Base-by-base conservation (phyloP, 805 yeast species). In the Yarrowia sp. region DNA sequence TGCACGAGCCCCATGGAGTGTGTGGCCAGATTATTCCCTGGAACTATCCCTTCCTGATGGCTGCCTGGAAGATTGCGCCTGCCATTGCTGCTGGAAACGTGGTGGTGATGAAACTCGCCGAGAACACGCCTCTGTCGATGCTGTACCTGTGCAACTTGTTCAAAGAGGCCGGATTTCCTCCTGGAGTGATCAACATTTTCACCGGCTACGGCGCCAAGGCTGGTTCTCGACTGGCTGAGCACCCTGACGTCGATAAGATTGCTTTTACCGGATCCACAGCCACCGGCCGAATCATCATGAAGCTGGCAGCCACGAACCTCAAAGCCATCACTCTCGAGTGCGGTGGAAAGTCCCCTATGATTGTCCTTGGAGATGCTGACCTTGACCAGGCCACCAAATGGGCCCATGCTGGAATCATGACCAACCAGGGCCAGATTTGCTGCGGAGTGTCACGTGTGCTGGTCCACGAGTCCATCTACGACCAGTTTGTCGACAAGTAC, bases 191-290 rank as follows among this genome's bases (percentile, higher is more conserved):
- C 72, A 90, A 89, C 79, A 85, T 91, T 52, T 78, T 90, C 69
- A 84, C 89, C 61, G 97, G 91, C 1, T 84, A 79, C 73, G 97
- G 97, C 66, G 82, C 87, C 58, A 79, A 84, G 67, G 84, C 82
- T 69, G 90, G 91, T 7, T 96, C 96, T 66, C 81, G 84, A 69
- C 78, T 91, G 71, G 86, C 92, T 2, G 72, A 79, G 11, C 95
- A 90, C 78, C 77, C 81, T 70, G 86, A 81, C 65, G 87, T 93
- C 75, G 88, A 89, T 81, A 92, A 93, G 84, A 84, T 93, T 75
- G 97, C 98, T 7, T 93, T 93, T 81, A 93, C 98, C 70, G 98
- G 98, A 72, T 92, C 97, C 41, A 92, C 97, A 65, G 91, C 89
- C 63, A 89, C 93, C 71, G 98, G 98, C 76, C 87, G 89, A 77